Evolutionary conservation across 352 stramenopile species (phyloP).

Genomic region (Pythium chondricola): DNA sequence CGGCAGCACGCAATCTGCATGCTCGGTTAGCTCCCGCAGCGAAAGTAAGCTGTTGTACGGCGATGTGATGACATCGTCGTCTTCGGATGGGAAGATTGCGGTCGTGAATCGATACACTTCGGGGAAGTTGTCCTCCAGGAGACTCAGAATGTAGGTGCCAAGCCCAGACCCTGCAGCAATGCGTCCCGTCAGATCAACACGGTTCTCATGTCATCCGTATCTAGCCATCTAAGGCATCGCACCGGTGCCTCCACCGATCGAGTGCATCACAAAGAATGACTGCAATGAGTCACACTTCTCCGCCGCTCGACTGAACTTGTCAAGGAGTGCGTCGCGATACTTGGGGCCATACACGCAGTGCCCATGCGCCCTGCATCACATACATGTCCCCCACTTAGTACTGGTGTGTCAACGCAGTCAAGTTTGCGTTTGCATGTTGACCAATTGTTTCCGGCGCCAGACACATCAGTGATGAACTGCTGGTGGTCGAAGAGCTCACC

Average conservation of each 20-base stretch:
- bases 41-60: conserved; percentile 90
- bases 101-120: conserved; percentile 81
- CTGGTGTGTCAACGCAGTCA: background rate
- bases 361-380: conserved; percentile 73
- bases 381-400: no score
- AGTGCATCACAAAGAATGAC: conserved; percentile 91
- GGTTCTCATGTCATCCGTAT: background rate
- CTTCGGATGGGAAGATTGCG: conserved; percentile 76
- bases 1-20: conserved; percentile 88
- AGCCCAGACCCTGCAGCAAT: conserved; percentile 64
- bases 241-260: conserved; percentile 87
- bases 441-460: conserved; percentile 91
- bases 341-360: conserved; percentile 84
- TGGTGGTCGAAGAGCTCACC: conserved; percentile 87
- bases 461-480: conserved; percentile 87
- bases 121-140: conserved; percentile 83
- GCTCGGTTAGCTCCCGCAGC: conserved; percentile 72
- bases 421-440: conserved; percentile 2
- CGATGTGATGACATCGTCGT: conserved; percentile 91
- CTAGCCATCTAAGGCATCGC: no score
- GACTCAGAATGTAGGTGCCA: conserved; percentile 82
- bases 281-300: conserved; percentile 90
- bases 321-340: conserved; percentile 77
- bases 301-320: conserved; percentile 58
- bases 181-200: background rate